Evolutionary conservation across 139 green algal genomes (phyloP).

Genomic region (Limnomonas spitsbergensis): DNA sequence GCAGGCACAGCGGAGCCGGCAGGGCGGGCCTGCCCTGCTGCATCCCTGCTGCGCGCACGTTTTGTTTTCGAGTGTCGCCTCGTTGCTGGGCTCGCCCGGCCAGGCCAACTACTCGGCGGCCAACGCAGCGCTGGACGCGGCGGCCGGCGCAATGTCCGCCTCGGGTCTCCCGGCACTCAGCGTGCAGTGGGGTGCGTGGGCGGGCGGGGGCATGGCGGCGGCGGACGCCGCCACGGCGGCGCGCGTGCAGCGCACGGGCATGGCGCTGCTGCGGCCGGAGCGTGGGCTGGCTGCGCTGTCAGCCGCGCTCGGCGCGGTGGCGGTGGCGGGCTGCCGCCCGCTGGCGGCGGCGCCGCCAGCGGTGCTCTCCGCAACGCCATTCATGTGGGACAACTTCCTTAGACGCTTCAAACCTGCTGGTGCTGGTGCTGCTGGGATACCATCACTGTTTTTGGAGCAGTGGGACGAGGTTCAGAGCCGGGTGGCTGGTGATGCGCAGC

Average conservation of each 20-base stretch:
- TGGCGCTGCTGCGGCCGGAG: constrained; percentile 52
- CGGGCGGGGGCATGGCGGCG: constrained; percentile 76
- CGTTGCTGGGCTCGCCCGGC: constrained; percentile 67
- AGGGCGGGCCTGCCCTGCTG: background rate
- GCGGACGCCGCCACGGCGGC: constrained; percentile 49
- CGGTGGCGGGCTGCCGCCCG: constrained; percentile 42
- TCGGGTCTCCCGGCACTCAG: constrained; percentile 42
- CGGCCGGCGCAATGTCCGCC: constrained; percentile 44
- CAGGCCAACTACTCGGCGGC: constrained; percentile 79
- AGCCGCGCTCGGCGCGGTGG: background rate
- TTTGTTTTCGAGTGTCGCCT: constrained; percentile 65
- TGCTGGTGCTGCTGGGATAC: background rate
- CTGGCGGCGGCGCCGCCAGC: constrained; percentile 31
- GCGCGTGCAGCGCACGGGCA: constrained; percentile 69
- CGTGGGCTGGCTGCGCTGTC: constrained; percentile 47
- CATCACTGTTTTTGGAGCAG: constrained; percentile 6
- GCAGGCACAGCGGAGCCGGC: background rate
- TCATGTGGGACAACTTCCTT: constrained; percentile 38
- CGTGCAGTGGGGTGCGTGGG: constrained; percentile 90
- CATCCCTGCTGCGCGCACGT: constrained; percentile 30
- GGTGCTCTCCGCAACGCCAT: constrained; percentile 25
- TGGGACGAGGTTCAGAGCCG: background rate
- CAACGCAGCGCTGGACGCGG: constrained; percentile 67
- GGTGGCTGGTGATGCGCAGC: background rate
- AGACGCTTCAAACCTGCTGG: background rate